phyloP scores from a whole-genome alignment of 164 flowering plant species.

The Berberis vulgaris region DNA sequence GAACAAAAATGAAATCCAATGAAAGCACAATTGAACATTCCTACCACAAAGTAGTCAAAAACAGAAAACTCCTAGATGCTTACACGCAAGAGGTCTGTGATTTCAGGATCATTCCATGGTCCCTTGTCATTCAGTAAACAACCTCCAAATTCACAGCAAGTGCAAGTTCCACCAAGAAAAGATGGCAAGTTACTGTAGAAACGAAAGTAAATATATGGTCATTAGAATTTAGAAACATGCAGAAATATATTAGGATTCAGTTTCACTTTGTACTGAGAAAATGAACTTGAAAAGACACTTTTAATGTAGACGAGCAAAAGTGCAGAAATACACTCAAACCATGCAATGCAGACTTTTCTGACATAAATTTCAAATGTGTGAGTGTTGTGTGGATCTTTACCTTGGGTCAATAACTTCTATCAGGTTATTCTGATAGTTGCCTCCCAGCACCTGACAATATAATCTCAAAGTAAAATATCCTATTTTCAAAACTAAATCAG shows the following conservation, averaged over 20 bases:
- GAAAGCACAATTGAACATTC: not conserved
- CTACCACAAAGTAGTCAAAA: not conserved
- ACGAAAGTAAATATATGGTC: not conserved
- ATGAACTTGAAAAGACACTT: not conserved
- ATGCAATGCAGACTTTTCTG: not conserved
- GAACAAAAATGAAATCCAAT: no score
- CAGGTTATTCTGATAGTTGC: conserved; percentile 35
- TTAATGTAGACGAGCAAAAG: not conserved
- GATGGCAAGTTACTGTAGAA: conserved; percentile 55
- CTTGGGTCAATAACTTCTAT: conserved; percentile 48
- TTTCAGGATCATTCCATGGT: conserved; percentile 74
- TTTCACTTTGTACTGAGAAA: not conserved
- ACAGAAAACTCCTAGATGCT: not conserved
- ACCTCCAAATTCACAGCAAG: conserved; percentile 61
- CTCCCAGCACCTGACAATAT: conserved; percentile 48
- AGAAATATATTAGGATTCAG: not conserved
- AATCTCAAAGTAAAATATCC: not conserved
- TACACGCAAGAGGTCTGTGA: conserved; percentile 38
- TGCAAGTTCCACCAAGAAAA: conserved; percentile 70
- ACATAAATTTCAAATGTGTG: not conserved
- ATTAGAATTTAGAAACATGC: not conserved
- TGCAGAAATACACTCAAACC: not conserved
- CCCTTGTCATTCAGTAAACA: conserved; percentile 66
- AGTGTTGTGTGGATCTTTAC: conserved; percentile 14
- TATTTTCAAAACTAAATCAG: not conserved